Conservation (phyloP, 495 filamentous ascomycete genomes). For the Aspergillus conjunctus region DNA sequence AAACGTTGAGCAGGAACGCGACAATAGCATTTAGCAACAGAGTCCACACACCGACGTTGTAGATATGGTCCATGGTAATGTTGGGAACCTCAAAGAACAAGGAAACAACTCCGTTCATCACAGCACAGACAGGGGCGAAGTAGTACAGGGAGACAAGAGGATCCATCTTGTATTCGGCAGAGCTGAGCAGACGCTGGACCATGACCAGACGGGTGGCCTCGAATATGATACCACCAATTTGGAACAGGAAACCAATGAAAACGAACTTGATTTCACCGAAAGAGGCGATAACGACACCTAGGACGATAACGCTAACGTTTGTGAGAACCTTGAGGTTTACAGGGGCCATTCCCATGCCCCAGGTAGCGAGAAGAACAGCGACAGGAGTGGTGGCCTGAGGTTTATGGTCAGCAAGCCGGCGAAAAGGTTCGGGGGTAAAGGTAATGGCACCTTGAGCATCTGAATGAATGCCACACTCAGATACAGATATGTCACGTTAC, state of each 20-base stretch:
- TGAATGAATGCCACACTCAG: slow-evolving; percentile 94
- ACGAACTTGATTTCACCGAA: slow-evolving; percentile 93
- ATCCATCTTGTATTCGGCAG: slow-evolving; percentile 96
- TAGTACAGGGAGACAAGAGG: slow-evolving; percentile 95
- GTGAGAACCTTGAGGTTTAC: slow-evolving; percentile 77
- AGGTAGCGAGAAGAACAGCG: slow-evolving; percentile 81
- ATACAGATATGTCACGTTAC: slow-evolving; percentile 91
- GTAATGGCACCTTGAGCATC: slow-evolving; percentile 80
- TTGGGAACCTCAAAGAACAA: slow-evolving; percentile 77
- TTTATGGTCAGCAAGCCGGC: slow-evolving; percentile 14
- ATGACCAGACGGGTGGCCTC: slow-evolving; percentile 90
- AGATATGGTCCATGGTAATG: slow-evolving; percentile 70
- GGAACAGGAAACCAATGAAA: slow-evolving; percentile 82
- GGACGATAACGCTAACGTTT: slow-evolving; percentile 86
- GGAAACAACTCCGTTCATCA: slow-evolving; percentile 81
- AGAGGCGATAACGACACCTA: slow-evolving; percentile 88
- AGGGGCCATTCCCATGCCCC: slow-evolving; percentile 75
- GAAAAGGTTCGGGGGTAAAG: not conserved
- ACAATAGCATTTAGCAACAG: slow-evolving; percentile 79
- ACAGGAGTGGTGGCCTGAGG: slow-evolving; percentile 86
- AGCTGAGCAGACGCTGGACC: slow-evolving; percentile 87
- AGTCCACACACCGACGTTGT: slow-evolving; percentile 70
- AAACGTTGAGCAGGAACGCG: slow-evolving; percentile 89
- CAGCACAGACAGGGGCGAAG: slow-evolving; percentile 88
- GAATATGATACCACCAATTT: slow-evolving; percentile 80